These are phyloP conservation scores for Pythium phragmitis DNA, from an alignment of 352 stramenopile genomes.

Conservation along the genomic window DNA sequence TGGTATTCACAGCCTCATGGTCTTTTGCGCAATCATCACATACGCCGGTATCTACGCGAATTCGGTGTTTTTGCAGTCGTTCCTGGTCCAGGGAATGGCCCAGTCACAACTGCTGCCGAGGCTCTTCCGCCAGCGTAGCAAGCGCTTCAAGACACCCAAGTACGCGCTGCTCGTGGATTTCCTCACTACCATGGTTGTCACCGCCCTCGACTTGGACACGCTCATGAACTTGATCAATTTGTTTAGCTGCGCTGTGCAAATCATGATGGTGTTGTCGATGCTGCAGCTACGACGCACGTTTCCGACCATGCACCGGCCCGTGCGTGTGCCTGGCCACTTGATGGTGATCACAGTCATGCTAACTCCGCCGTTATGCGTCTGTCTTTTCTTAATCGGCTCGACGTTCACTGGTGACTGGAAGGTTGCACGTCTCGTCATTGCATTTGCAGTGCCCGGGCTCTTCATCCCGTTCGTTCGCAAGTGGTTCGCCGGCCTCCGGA, in stretches of 20 bases:
- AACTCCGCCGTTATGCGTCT: background rate
- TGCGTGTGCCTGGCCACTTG: constrained; percentile 12
- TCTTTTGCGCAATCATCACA: constrained; percentile 38
- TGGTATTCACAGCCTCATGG: constrained; percentile 37
- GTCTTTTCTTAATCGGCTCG: background rate
- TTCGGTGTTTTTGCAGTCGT: constrained; percentile 83
- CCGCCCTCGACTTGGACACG: constrained; percentile 36
- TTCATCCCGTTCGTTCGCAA: background rate
- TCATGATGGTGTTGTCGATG: constrained; percentile 81
- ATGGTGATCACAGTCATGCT: background rate
- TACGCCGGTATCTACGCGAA: constrained; percentile 79
- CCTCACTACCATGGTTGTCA: constrained; percentile 19
- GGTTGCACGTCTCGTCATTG: constrained; percentile 5
- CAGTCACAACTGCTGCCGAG: constrained; percentile 68
- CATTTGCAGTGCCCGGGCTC: background rate
- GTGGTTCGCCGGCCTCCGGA: too few relatives aligned
- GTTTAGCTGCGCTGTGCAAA: constrained; percentile 58
- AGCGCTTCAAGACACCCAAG: constrained; percentile 4
- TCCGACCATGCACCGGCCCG: constrained; percentile 39
- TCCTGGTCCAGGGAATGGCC: constrained; percentile 56
- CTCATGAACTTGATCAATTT: constrained; percentile 77
- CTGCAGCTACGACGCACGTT: constrained; percentile 62
- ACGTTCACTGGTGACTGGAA: constrained; percentile 7
- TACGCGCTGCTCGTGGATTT: constrained; percentile 13
- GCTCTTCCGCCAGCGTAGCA: constrained; percentile 49